A percentile compares a stretch with the other conserved stretches of the same genome.
These are phyloP conservation scores for Macadamia tetraphylla DNA, from an alignment of 164 flowering plant species.

Conservation along the genomic window DNA sequence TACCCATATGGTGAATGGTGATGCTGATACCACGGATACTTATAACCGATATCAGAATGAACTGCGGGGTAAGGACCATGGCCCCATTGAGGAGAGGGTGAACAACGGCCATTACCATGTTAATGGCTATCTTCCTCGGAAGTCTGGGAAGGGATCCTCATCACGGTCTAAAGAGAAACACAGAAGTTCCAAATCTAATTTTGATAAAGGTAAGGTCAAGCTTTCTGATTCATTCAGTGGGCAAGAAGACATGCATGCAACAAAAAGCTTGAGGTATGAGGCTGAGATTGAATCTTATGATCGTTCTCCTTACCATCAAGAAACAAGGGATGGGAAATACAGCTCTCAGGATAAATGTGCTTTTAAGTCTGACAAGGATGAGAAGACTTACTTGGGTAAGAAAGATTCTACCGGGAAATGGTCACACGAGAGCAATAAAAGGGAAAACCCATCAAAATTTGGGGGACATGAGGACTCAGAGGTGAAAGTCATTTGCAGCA, in stretches of 20 bases:
- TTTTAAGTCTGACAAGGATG: constrained; percentile 27
- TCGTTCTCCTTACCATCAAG: constrained; percentile 25
- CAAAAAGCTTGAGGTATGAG: constrained; percentile 11
- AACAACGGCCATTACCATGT: constrained; percentile 23
- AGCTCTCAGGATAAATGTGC: constrained; percentile 31
- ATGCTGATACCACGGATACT: constrained; percentile 19
- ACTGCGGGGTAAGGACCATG: constrained; percentile 18
- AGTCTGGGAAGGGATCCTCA: constrained; percentile 45
- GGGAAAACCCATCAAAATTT: constrained; percentile 24
- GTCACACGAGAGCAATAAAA: constrained; percentile 31
- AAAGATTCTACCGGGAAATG: constrained; percentile 36
- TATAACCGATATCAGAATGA: constrained; percentile 9
- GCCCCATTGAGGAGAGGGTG: constrained; percentile 23
- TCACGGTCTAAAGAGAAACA: constrained; percentile 46
- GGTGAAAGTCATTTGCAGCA: constrained; percentile 24
- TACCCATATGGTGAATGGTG: constrained; percentile 22
- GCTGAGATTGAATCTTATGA: constrained; percentile 28
- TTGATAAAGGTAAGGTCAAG: constrained; percentile 31
- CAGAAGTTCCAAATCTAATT: constrained; percentile 29
- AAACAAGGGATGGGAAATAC: constrained; percentile 30
- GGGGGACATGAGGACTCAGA: constrained; percentile 28
- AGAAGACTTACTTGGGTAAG: constrained; percentile 28
- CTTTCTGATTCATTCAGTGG: constrained; percentile 27
- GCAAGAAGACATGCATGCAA: constrained; percentile 16
- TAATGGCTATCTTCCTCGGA: constrained; percentile 39